Evolutionary conservation across 1,139 yeast species (phyloP), one percentile per base, ranked within the genome.

Genomic region (Kazachstania sp.): DNA sequence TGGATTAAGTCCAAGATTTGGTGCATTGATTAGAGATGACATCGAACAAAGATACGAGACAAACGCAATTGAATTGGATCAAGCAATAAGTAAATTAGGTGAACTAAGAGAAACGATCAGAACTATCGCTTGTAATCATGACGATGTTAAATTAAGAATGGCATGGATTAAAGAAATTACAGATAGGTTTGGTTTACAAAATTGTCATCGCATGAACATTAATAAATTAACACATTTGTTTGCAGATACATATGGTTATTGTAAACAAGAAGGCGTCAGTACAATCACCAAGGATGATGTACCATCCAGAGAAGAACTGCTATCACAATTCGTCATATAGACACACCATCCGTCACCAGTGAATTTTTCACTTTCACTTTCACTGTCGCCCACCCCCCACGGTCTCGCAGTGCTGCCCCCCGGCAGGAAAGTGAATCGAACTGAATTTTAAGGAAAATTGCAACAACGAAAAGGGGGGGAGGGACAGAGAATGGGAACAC

Each of bases 1-100:
- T 42, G 68, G 68, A 2, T 50, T 55, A 31, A 58, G 64, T 2
- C 68, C 68, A 6, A 44, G 67, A 29, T 62, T 60, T 43, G 58
- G 62, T 2, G 59, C 66, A 4, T 45, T 64, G 41, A 49, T 64
- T 18, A 53, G 63, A 42, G 57, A 57, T 35, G 64, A 64, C 36
- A 55, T 64, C 16, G 45, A 18, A 4, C 45, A 49, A 12, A 37
- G 42, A 7, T 49, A 53, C 37, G 49, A 54, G 30, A 51, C 11
- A 23, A 26, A 48, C 2, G 54, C 54, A 3, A 40, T 55, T 26
- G 57, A 57, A 37, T 49, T 64, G 7, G 56, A 54, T 13, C 46
- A 48, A 13, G 54, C 66, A 30, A 54, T 62, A 6, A 50, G 46
- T 3, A 59, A 51, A 26, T 48, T 64, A 43, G 64, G 60, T 7